phyloP scores from a whole-genome alignment of 2,329 filamentous ascomycete species.

The Cadophora gregata region DNA sequence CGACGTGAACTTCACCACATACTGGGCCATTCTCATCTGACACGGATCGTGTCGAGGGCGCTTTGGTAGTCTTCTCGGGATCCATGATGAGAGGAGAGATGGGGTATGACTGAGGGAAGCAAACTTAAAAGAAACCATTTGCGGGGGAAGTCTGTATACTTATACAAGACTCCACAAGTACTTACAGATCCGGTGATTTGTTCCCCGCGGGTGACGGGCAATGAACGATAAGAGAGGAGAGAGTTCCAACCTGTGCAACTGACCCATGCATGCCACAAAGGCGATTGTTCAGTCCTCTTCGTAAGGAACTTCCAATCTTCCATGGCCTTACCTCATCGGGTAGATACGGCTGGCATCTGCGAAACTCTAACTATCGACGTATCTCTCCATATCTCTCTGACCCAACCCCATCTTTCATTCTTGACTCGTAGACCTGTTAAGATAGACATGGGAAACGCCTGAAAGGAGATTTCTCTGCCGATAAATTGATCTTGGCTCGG shows the following conservation, averaged over 20 bases:
- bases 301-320: constrained; percentile 8
- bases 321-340: not conserved
- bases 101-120: not conserved
- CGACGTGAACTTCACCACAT: constrained; percentile 3
- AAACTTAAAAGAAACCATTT: not conserved
- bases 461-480: not conserved
- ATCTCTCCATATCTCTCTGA: not conserved
- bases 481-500: not conserved
- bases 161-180: not conserved
- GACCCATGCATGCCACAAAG: not conserved
- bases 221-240: constrained; percentile 9
- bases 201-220: constrained; percentile 3
- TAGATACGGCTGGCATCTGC: not conserved
- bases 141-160: not conserved
- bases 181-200: not conserved
- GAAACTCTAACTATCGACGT: not conserved
- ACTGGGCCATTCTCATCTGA: not conserved
- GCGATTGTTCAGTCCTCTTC: not conserved
- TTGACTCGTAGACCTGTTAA: not conserved
- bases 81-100: constrained; percentile 12
- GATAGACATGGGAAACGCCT: too few relatives aligned
- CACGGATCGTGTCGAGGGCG: constrained; percentile 13
- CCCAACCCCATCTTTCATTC: not conserved
- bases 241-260: not conserved
- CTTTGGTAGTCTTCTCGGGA: constrained; percentile 14